Conservation (phyloP, 2,329 filamentous ascomycete species). For the Penicillium rolfsii region DNA sequence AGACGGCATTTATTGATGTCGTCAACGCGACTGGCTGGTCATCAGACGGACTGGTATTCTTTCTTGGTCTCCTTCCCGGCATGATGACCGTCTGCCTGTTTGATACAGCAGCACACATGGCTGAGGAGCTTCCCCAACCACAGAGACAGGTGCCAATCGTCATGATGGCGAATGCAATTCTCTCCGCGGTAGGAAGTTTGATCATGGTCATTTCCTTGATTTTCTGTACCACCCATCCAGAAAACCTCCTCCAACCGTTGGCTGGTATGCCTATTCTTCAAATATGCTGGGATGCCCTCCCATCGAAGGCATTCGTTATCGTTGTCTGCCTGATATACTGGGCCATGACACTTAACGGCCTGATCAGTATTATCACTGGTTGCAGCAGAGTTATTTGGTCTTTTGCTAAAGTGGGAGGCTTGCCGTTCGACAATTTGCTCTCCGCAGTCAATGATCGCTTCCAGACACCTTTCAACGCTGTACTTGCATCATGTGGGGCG, state of each 20-base stretch:
- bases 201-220: neutral
- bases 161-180: neutral
- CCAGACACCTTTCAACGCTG: neutral
- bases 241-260: neutral
- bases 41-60: neutral
- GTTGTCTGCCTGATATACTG: neutral
- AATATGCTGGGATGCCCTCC: neutral
- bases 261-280: neutral
- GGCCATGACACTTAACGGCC: neutral
- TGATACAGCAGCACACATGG: neutral
- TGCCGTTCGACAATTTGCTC: neutral
- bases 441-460: neutral
- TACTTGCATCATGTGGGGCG: neutral
- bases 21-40: neutral
- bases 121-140: neutral
- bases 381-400: neutral
- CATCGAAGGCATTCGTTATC: neutral
- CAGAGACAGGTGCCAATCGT: neutral
- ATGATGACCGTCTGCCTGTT: neutral
- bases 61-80: neutral
- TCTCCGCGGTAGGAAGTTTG: neutral
- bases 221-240: neutral
- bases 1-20: neutral
- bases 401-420: neutral
- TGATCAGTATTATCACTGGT: neutral